Conservation (phyloP, 1,284 basidiomycete genomes). For the Leccinum subrobustum region DNA sequence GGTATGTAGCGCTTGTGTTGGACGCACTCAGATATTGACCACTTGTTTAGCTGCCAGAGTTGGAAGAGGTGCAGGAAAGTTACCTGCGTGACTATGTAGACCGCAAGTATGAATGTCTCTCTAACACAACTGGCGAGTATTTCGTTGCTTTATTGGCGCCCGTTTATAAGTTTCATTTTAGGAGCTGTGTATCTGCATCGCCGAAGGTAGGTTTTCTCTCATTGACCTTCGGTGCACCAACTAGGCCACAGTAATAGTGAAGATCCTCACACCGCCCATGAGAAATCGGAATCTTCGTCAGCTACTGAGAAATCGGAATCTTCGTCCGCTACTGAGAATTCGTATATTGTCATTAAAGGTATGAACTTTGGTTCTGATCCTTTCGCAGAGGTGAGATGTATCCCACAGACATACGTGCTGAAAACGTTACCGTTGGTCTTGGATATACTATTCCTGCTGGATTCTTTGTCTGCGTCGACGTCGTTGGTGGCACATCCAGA, state of each 20-base stretch:
- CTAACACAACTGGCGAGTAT: too few relatives aligned
- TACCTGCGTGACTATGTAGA: background rate
- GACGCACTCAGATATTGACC: background rate
- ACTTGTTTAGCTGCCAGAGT: background rate
- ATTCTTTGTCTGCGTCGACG: constrained; percentile 12
- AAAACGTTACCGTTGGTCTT: constrained; percentile 3
- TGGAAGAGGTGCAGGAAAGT: background rate
- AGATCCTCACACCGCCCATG: too few relatives aligned
- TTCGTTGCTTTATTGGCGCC: background rate
- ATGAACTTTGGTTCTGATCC: background rate
- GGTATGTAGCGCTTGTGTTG: background rate
- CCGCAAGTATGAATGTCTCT: background rate
- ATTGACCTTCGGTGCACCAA: background rate
- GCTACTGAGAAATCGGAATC: too few relatives aligned
- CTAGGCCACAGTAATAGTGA: background rate
- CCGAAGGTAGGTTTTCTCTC: background rate
- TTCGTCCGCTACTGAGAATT: too few relatives aligned
- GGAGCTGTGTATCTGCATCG: background rate
- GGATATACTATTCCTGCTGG: constrained; percentile 15
- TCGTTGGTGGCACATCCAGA: background rate
- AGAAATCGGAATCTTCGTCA: too few relatives aligned
- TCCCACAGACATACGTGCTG: constrained; percentile 9
- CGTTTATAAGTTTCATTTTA: background rate
- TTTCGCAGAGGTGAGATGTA: background rate
- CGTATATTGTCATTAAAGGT: constrained; percentile 1